These are phyloP conservation scores for Hyaloperonospora arabidopsidis DNA, from an alignment of 352 stramenopile species.

Conservation along the genomic window DNA sequence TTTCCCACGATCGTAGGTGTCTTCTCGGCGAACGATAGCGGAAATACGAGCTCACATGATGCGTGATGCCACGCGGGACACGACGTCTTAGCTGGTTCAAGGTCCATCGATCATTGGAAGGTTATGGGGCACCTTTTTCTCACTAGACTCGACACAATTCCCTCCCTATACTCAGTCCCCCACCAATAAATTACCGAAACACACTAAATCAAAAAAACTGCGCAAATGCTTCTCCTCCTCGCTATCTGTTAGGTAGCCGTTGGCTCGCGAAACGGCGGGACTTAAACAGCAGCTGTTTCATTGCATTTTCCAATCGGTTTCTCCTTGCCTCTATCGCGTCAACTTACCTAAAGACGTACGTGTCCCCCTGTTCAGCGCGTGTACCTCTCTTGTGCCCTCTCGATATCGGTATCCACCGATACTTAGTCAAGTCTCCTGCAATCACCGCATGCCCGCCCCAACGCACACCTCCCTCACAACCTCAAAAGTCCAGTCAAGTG, in stretches of 20 bases:
- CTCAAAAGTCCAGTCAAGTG: conserved; percentile 21
- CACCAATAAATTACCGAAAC: too few relatives aligned
- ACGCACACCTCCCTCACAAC: conserved; percentile 11
- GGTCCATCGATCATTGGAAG: too few relatives aligned
- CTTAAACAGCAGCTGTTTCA: neutral
- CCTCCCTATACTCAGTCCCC: too few relatives aligned
- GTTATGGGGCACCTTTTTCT: too few relatives aligned
- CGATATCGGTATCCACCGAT: neutral
- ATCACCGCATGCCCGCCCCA: neutral
- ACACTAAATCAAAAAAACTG: too few relatives aligned
- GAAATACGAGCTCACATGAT: too few relatives aligned
- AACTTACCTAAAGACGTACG: neutral
- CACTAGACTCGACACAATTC: too few relatives aligned
- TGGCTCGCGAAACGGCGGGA: conserved; percentile 8
- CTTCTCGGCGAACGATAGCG: too few relatives aligned
- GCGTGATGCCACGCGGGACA: too few relatives aligned
- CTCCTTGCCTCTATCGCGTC: neutral
- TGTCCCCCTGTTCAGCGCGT: neutral
- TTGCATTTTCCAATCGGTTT: conserved; percentile 11
- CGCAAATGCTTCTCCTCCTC: neutral
- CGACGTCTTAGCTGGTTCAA: too few relatives aligned
- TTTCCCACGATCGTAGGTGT: too few relatives aligned
- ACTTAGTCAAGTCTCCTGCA: neutral
- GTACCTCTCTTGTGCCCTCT: neutral
- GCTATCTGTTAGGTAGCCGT: conserved; percentile 9